A percentile compares a stretch with the other conserved stretches of the same genome.
These are phyloP conservation scores for Saccharomycopsis fibuligera DNA, from an alignment of 805 yeast species.

Conservation along the genomic window DNA sequence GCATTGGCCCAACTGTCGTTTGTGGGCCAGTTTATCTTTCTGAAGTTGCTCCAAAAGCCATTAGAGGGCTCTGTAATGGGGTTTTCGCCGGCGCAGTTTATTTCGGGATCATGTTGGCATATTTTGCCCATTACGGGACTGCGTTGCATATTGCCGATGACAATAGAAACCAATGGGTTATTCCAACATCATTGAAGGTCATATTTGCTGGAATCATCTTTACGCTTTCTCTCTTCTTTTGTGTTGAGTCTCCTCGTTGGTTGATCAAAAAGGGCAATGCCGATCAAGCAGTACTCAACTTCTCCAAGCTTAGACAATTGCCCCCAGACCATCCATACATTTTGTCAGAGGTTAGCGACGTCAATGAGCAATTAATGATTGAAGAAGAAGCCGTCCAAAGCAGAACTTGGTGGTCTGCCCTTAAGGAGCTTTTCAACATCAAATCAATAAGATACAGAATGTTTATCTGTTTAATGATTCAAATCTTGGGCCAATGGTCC, in stretches of 20 bases:
- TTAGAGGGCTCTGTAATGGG: constrained; percentile 47
- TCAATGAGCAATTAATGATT: constrained; percentile 26
- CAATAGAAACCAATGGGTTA: constrained; percentile 43
- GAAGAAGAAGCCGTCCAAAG: constrained; percentile 38
- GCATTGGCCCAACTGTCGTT: constrained; percentile 50
- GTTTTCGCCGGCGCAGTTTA: constrained; percentile 54
- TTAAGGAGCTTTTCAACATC: constrained; percentile 33
- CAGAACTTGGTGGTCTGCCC: constrained; percentile 24
- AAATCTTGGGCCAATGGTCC: constrained; percentile 52
- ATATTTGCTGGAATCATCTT: constrained; percentile 41
- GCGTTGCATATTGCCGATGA: constrained; percentile 36
- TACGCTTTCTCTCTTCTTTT: constrained; percentile 35
- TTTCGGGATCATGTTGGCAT: constrained; percentile 44
- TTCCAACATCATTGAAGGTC: constrained; percentile 44
- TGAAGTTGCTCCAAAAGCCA: constrained; percentile 47
- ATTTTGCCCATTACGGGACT: constrained; percentile 47
- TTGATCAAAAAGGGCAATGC: constrained; percentile 36
- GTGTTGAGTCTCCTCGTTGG: constrained; percentile 49
- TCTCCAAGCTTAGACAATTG: constrained; percentile 39
- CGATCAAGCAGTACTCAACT: constrained; percentile 35
- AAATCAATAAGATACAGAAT: constrained; percentile 42
- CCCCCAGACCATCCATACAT: constrained; percentile 44
- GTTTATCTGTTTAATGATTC: constrained; percentile 33
- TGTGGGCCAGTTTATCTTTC: constrained; percentile 50
- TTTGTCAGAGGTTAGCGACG: constrained; percentile 43